Evolutionary conservation across 2,329 filamentous ascomycete species (phyloP), one percentile per base, ranked within the genome.

Genomic region (Calonectria hawksworthii): DNA sequence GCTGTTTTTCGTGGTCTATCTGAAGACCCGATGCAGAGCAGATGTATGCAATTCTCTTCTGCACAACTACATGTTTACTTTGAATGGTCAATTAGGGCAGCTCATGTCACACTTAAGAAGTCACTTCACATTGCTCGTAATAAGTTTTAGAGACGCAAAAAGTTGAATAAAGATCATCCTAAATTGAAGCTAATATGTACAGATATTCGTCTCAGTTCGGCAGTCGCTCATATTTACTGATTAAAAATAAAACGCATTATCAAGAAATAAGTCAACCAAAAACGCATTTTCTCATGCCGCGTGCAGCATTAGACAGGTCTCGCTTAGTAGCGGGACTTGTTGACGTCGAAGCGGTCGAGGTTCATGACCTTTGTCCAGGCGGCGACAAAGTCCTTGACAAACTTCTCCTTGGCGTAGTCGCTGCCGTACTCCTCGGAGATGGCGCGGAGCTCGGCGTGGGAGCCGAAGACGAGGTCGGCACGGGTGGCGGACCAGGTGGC

Each of bases 351-450:
- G 16, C 94, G 90, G 83, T 95, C 94, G 71, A 93, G 82, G 82
- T 94, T 93, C 91, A 93, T 93, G 14, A 95, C 91, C 92, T 95
- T 95, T 80, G 88, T 87, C 94, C 94, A 95, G 3, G 92, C 92
- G 10, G 88, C 86, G 21, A 95, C 89, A 80, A 95, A 95, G 86
- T 95, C 94, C 84, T 90, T 91, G 54, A 92, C 90, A 74, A 95
- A 94, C 87, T 92, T 93, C 73, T 90, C 88, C 72, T 89, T 83
- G 13, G 87, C 89, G 79, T 93, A 93, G 0, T 87, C 81, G 77
- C 88, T 88, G 47, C 87, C 94, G 80, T 95, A 95, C 0, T 95
- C 89, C 87, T 95, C 94, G 6, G 93, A 86, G 41, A 94, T 84
- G 41, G 94, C 93, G 63, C 94, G 92, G 63, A 95, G 87, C 88